Percentiles rank a stretch among this genome's conserved stretches.
Conservation (phyloP, 1,284 basidiomycete species). For the Pseudozyma hubeiensis region DNA sequence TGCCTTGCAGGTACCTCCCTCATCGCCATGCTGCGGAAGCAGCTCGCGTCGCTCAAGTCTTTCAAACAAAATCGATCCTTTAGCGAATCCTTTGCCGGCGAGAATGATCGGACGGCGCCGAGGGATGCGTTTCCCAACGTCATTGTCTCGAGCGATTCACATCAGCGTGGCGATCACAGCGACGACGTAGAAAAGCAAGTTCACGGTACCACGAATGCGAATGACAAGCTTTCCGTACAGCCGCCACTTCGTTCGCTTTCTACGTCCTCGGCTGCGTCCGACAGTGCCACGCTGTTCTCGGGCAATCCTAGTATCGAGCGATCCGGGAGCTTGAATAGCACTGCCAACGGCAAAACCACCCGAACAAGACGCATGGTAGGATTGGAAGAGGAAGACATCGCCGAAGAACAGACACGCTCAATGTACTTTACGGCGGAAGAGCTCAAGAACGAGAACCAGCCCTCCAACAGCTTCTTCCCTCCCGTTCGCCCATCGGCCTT, state of each 20-base stretch:
- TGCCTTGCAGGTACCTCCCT: conserved; percentile 23
- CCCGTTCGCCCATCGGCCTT: conserved; percentile 28
- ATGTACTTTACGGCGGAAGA: conserved; percentile 33
- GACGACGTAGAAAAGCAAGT: conserved; percentile 25
- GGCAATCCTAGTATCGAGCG: conserved; percentile 10
- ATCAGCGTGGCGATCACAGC: conserved; percentile 9
- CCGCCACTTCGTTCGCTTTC: conserved; percentile 23
- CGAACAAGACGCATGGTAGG: not conserved
- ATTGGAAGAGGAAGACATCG: not conserved
- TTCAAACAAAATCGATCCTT: conserved; percentile 29
- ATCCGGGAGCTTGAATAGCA: conserved; percentile 1
- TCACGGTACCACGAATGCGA: not conserved
- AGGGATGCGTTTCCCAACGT: conserved; percentile 4
- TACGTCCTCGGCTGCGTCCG: conserved; percentile 18
- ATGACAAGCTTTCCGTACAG: conserved; percentile 7
- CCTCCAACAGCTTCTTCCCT: conserved; percentile 35
- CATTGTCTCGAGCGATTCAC: not conserved
- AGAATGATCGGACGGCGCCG: not conserved
- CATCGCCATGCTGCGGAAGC: conserved; percentile 15
- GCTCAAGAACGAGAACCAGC: conserved; percentile 22
- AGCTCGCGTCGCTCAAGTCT: conserved; percentile 26
- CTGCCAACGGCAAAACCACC: not conserved
- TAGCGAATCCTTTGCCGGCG: conserved; percentile 22
- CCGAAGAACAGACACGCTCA: conserved; percentile 16
- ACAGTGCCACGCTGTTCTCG: conserved; percentile 24